Evolutionary conservation across 306 rosid genomes (phyloP).

Genomic region (Phaseolus lunatus): DNA sequence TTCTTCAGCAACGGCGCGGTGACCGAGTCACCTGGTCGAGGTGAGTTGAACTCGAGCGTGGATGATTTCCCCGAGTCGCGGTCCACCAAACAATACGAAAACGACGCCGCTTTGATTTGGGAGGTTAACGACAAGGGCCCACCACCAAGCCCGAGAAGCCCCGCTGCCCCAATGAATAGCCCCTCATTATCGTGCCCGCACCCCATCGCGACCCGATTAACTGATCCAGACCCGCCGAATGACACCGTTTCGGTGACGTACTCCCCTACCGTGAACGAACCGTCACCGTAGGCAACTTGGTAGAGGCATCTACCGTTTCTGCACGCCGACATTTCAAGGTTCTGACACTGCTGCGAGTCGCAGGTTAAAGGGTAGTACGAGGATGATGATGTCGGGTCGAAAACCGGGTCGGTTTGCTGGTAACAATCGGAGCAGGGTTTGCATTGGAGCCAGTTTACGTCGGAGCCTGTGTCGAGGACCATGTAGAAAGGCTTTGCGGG

Average conservation of each 20-base stretch:
- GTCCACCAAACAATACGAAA: conserved; percentile 85
- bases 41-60: conserved; percentile 87
- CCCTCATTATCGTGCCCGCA: conserved; percentile 96
- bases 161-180: conserved; percentile 78
- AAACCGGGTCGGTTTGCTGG: conserved; percentile 86
- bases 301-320: conserved; percentile 63
- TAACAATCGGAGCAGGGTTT: conserved; percentile 85
- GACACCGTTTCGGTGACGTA: conserved; percentile 75
- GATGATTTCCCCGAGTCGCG: conserved; percentile 80
- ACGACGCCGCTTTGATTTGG: conserved; percentile 74
- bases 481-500: conserved; percentile 72
- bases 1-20: conserved; percentile 53
- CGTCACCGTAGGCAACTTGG: conserved; percentile 89
- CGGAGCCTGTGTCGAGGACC: conserved; percentile 94
- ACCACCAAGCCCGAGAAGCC: conserved; percentile 89
- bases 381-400: conserved; percentile 66
- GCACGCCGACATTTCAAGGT: conserved; percentile 60
- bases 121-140: conserved; percentile 67
- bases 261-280: conserved; percentile 82
- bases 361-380: conserved; percentile 64
- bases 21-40: conserved; percentile 67
- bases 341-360: conserved; percentile 57
- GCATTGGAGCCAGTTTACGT: conserved; percentile 92
- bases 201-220: conserved; percentile 61
- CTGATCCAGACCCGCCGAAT: conserved; percentile 74